Base-by-base conservation (phyloP, 179 eudicot genomes). In the Beta lomatogona region DNA sequence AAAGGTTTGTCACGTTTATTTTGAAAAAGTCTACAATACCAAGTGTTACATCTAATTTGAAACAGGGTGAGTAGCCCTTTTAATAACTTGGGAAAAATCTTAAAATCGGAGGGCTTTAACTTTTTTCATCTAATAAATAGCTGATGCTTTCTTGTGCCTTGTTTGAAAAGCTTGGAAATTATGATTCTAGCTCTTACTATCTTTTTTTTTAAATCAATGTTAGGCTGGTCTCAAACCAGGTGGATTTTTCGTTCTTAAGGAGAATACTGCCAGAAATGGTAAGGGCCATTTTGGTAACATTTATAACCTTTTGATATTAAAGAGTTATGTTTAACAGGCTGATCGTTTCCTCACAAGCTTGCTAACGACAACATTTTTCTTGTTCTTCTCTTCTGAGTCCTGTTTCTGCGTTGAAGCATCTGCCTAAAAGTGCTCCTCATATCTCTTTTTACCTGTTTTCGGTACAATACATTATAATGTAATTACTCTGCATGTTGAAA, bases 141-240 rank as follows among this genome's bases (percentile, higher is more conserved):
- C 18, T 46, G 55, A 76, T 60, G 54, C 41, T n/a, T 61, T 59
- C 22, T 15, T 18, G 15, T 58, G 78, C 0, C 28, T 57, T 15
- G 6, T 22, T 15, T 59, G 41, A 61, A 45, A 15, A 25, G 12
- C 0, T 9, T 19, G 3, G 21, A 68, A 48, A 59, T 45, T 36
- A 55, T 67, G 41, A 25, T 36, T 25, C 21, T 66, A 79, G 65
- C 13, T 41, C 31, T 65, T 45, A 64, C 13, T 65, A 18, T 66
- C 28, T 5, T 19, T 64, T 52, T n/a, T 3, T 78, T 61, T 66
- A 19, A 44, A 65, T 31, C n/a, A 60, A 41, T 78, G n/a, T 63
- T 83, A 94, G 97, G 89, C 72, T 86, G 99, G 98, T 83, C 94
- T 96, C 79, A 96, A 94, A 86, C 92, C 98, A 8, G 97, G 96